Evolutionary conservation across 768 basidiomycete genomes (phyloP).

Genomic region (Baorangia bicolor): DNA sequence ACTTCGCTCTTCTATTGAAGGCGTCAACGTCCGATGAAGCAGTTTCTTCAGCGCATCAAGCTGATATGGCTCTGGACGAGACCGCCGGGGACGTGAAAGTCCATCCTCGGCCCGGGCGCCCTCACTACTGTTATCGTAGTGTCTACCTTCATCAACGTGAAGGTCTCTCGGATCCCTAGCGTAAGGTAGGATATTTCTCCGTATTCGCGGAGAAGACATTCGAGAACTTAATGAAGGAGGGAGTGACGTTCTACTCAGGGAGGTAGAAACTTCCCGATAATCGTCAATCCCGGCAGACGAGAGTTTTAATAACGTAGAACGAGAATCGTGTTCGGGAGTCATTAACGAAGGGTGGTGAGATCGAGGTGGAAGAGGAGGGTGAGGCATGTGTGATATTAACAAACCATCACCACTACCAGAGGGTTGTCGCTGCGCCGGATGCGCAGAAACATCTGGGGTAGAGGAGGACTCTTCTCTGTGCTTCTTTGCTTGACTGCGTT

Average conservation of each 20-base stretch:
- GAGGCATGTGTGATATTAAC: constrained; percentile 11
- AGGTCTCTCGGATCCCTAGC: constrained; percentile 26
- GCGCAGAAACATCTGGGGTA: constrained; percentile 18
- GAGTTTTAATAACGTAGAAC: constrained; percentile 10
- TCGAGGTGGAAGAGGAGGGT: constrained; percentile 23
- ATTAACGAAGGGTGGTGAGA: constrained; percentile 33
- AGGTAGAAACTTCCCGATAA: constrained; percentile 16
- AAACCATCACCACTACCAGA: constrained; percentile 6
- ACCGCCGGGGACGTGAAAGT: constrained; percentile 60
- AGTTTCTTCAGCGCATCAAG: constrained; percentile 72
- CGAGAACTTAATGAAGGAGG: constrained; percentile 31
- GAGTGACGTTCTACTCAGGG: constrained; percentile 32
- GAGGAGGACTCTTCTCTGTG: constrained; percentile 51
- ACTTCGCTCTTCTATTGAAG: constrained; percentile 77
- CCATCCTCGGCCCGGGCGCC: constrained; percentile 27
- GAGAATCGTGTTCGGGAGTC: constrained; percentile 22
- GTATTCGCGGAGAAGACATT: constrained; percentile 30
- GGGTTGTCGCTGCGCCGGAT: constrained; percentile 13
- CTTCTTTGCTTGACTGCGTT: constrained; percentile 76
- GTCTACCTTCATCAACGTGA: constrained; percentile 26
- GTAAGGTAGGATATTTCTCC: constrained; percentile 29
- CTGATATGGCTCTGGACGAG: constrained; percentile 77
- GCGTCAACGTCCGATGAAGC: constrained; percentile 64
- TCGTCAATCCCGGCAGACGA: constrained; percentile 17
- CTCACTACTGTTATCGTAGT: constrained; percentile 24